phyloP scores from a whole-genome alignment of 306 rosid species.

The Quercus variabilis region DNA sequence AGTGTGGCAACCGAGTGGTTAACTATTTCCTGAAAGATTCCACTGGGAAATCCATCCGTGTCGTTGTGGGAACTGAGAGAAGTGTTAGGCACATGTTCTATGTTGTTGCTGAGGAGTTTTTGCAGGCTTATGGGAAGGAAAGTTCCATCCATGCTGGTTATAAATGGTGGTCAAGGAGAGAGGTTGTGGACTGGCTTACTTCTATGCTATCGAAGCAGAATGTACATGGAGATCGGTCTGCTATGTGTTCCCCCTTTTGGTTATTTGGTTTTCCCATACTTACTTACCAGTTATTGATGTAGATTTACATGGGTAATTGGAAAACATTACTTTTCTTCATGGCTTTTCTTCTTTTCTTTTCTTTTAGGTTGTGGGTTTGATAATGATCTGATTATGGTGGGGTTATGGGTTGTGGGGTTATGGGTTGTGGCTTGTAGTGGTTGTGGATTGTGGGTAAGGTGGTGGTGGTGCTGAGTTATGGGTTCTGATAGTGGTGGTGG shows the following conservation, averaged over 20 bases:
- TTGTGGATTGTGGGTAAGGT: no score
- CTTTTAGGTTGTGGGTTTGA: no score
- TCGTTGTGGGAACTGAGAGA: slow-evolving; percentile 97
- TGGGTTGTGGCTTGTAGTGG: no score
- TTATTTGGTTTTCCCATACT: background rate
- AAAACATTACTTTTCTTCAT: background rate
- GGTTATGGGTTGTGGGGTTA: no score
- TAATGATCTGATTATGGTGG: no score
- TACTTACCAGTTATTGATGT: background rate
- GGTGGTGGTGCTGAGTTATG: no score
- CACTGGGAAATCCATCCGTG: slow-evolving; percentile 78
- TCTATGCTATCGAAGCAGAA: slow-evolving; percentile 91
- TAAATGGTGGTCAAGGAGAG: slow-evolving; percentile 98
- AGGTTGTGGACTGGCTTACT: slow-evolving; percentile 98
- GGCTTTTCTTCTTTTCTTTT: no score
- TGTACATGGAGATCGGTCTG: slow-evolving; percentile 61
- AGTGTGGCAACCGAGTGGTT: slow-evolving; percentile 94
- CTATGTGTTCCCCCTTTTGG: slow-evolving; percentile 29
- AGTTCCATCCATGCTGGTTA: slow-evolving; percentile 61
- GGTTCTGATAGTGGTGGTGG: no score
- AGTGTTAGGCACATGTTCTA: slow-evolving; percentile 97
- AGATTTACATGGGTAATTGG: background rate
- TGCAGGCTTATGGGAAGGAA: slow-evolving; percentile 61
- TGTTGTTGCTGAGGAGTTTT: slow-evolving; percentile 85
- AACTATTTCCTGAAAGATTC: slow-evolving; percentile 95